Evolutionary conservation across 805 yeast species (phyloP).

Genomic region (Monosporozyma aerobia): DNA sequence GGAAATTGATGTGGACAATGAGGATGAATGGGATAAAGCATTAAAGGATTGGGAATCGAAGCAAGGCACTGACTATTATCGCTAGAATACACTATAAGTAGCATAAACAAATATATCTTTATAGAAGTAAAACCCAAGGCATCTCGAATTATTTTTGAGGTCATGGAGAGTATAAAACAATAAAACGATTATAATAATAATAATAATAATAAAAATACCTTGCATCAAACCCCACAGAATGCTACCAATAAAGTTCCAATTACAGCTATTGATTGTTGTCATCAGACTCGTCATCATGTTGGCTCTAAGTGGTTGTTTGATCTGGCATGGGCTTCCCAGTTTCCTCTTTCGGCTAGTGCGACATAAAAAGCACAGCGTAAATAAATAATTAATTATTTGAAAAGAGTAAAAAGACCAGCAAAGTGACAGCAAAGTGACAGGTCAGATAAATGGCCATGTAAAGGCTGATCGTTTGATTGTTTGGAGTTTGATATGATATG

Average conservation of each 20-base stretch:
- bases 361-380: background rate
- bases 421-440: background rate
- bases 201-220: background rate
- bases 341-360: background rate
- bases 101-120: background rate
- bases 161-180: background rate
- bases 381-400: background rate
- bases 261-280: background rate
- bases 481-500: background rate
- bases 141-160: background rate
- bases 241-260: background rate
- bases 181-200: background rate
- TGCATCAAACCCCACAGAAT: background rate
- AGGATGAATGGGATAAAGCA: conserved; percentile 65
- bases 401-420: conserved; percentile 1
- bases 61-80: conserved; percentile 25
- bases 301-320: background rate
- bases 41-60: conserved; percentile 49
- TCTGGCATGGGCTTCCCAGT: background rate
- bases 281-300: background rate
- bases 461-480: background rate
- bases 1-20: conserved; percentile 48
- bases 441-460: background rate
- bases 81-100: conserved; percentile 7
- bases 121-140: background rate